A percentile compares a stretch with the other conserved stretches of the same genome.
Evolutionary conservation across 495 filamentous ascomycete genomes (phyloP).

Genomic region (Xylaria nigripes): DNA sequence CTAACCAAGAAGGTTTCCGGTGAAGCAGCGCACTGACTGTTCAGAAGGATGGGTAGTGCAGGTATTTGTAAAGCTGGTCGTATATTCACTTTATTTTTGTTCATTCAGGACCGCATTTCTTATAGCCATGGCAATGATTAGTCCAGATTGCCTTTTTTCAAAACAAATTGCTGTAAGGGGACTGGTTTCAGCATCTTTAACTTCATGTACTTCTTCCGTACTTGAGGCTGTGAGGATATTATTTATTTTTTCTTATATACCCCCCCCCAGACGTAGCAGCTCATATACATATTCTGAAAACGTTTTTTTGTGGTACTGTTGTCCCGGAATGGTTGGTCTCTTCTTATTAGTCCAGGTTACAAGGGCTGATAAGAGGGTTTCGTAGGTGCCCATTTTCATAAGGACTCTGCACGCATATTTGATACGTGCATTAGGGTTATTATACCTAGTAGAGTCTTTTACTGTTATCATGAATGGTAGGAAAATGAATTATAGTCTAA

Average conservation of each 20-base stretch:
- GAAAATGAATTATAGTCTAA: background rate
- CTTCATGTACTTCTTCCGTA: background rate
- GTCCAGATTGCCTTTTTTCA: background rate
- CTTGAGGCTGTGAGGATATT: background rate
- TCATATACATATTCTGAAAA: background rate
- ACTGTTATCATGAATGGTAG: background rate
- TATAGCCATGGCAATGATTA: background rate
- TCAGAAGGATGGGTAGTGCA: background rate
- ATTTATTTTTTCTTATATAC: background rate
- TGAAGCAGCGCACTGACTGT: background rate
- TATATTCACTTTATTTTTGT: background rate
- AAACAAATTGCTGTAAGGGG: background rate
- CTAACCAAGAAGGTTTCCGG: background rate
- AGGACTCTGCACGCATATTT: background rate
- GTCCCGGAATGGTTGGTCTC: background rate
- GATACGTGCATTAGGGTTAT: background rate
- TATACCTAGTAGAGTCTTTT: background rate
- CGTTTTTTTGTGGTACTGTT: background rate
- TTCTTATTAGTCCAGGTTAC: background rate
- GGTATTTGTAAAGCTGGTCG: background rate
- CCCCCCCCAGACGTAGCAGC: background rate
- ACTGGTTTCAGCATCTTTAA: background rate
- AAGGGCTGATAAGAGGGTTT: background rate
- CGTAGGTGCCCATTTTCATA: background rate
- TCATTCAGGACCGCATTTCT: background rate